phyloP scores from a whole-genome alignment of 176 grass and related monocot species.

The Oryza brachyantha region DNA sequence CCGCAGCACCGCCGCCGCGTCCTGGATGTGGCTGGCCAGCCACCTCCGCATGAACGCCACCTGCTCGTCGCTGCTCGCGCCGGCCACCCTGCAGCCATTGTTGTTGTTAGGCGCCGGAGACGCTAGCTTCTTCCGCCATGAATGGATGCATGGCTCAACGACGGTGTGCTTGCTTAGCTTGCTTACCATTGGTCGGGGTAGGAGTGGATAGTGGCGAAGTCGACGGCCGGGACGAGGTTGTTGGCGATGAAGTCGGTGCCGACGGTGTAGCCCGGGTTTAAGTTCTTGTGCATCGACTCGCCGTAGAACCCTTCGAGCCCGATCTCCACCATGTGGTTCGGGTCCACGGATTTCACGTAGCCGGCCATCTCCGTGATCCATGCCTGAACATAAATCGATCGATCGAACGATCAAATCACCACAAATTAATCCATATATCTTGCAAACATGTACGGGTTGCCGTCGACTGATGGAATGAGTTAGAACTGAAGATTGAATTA shows the following conservation, averaged over 20 bases:
- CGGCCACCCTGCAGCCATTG: conserved; percentile 59
- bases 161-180: too few species aligned
- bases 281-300: conserved; percentile 38
- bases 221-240: conserved; percentile 51
- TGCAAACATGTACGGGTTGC: neutral
- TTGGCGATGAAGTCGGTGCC: conserved; percentile 87
- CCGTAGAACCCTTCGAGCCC: conserved; percentile 88
- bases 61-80: conserved; percentile 42
- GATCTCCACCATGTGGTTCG: conserved; percentile 74
- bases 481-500: neutral
- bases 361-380: conserved; percentile 74
- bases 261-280: conserved; percentile 60
- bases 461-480: too few species aligned
- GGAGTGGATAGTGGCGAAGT: conserved; percentile 80
- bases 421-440: neutral
- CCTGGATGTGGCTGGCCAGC: conserved; percentile 51
- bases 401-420: neutral
- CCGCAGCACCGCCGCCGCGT: conserved; percentile 39
- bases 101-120: too few species aligned
- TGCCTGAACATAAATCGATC: conserved; percentile 16
- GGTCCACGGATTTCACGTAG: conserved; percentile 72
- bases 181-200: conserved; percentile 77
- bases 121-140: too few species aligned
- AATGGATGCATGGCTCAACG: neutral
- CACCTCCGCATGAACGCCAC: conserved; percentile 59